Conservation (phyloP, 164 flowering plant genomes). For the Chimonanthus praecox region DNA sequence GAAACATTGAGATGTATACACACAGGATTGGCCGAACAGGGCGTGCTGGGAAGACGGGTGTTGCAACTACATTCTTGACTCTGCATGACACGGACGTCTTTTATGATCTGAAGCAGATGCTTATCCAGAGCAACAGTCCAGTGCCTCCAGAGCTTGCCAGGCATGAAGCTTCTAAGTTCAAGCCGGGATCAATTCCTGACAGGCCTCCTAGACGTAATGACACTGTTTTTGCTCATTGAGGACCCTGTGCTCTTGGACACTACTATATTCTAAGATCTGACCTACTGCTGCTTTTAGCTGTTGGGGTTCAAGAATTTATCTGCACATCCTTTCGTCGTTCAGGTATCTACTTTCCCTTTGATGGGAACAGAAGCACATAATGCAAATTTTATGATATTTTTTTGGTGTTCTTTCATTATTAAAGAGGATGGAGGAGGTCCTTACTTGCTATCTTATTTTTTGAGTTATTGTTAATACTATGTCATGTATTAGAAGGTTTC, state of each 20-base stretch:
- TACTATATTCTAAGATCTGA: neutral
- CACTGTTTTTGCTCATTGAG: conserved; percentile 73
- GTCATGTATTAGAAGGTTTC: neutral
- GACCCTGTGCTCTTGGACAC: neutral
- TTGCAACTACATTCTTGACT: conserved; percentile 86
- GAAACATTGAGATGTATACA: conserved; percentile 72
- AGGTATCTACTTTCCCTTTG: neutral
- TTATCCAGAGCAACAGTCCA: conserved; percentile 72
- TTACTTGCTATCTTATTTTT: neutral
- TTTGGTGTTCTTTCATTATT: neutral
- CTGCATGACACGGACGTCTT: conserved; percentile 77
- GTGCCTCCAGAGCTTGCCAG: conserved; percentile 89
- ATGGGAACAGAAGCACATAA: neutral
- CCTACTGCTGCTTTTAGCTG: neutral
- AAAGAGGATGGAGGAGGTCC: neutral
- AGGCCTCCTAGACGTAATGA: conserved; percentile 87
- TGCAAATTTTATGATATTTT: neutral
- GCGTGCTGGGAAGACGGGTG: conserved; percentile 92
- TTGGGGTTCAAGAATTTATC: neutral
- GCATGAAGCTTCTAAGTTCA: conserved; percentile 88
- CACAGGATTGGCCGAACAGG: conserved; percentile 96
- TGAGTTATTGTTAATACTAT: neutral
- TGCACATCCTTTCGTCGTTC: neutral
- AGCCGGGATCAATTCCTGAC: conserved; percentile 80
- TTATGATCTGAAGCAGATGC: conserved; percentile 93